Evolutionary conservation across 768 basidiomycete species (phyloP).

Genomic region (Pisolithus marmoratus): DNA sequence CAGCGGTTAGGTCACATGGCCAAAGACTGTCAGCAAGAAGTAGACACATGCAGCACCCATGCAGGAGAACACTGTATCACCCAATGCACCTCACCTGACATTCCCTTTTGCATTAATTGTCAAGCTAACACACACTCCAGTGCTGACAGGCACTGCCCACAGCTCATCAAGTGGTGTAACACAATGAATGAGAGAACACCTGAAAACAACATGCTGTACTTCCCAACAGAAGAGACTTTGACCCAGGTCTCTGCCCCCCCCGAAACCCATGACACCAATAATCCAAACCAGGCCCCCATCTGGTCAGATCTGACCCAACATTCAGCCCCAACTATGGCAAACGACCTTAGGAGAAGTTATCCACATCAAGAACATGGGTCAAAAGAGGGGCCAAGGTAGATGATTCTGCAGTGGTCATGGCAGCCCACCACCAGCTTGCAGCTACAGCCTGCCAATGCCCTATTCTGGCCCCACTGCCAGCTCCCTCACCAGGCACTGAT

Average conservation of each 20-base stretch:
- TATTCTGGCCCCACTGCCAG: neutral
- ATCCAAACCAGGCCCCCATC: neutral
- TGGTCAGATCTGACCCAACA: neutral
- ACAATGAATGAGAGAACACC: too few species aligned
- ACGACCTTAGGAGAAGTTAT: neutral
- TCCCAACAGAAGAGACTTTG: conserved; percentile 7
- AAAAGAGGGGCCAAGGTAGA: neutral
- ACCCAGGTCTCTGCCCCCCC: conserved; percentile 2
- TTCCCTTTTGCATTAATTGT: too few species aligned
- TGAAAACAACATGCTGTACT: too few species aligned
- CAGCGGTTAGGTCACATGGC: conserved; percentile 5
- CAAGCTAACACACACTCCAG: too few species aligned
- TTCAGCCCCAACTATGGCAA: neutral
- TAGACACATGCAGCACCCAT: neutral
- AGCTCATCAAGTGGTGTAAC: too few species aligned
- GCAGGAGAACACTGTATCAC: neutral
- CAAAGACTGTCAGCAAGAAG: neutral
- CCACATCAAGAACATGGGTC: neutral
- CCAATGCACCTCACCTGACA: neutral
- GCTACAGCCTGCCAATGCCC: neutral
- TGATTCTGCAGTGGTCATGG: neutral
- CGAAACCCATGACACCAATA: neutral
- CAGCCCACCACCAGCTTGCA: neutral
- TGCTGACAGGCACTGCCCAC: too few species aligned
- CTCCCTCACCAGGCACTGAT: neutral